Evolutionary conservation across 2,329 filamentous ascomycete species (phyloP), one percentile per base, ranked within the genome.

Genomic region (Rutstroemia sp.): DNA sequence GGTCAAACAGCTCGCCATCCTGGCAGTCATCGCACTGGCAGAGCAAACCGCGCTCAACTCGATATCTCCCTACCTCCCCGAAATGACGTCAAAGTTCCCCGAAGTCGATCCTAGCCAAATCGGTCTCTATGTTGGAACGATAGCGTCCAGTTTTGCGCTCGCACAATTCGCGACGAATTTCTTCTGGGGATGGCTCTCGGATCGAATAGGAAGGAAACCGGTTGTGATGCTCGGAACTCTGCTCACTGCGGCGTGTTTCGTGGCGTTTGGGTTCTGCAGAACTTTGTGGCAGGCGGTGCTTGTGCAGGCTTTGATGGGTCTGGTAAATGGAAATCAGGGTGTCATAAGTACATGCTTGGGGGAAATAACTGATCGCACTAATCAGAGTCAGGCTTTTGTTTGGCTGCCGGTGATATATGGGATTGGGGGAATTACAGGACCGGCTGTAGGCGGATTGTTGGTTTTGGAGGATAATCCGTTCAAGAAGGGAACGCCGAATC

Each of bases 1-100:
- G 0, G 83, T 83, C 62, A 83, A 79, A 63, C 94, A 97, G 75
- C 85, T 99, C 59, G 79, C 85, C 5, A 81, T 97, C 12, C 77
- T 99, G 37, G 92, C 92, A 1, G 75, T 96, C 62, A 88, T 99
- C 59, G 92, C 92, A 6, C 79, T 99, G 21, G 88, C 89, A 54
- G 94, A 99, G 70, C 94, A 99, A 76, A 97, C 92, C 0, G 94
- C 94, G 0, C 80, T 99, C 68, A 99, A 99, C 72, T 96, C 91
- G 21, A 96, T 99, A 67, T 88, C 87, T 10, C 94, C 94, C 1
- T 99, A 99, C 71, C 81, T 99, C 1, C 94, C 94, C 0, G 83
- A 91, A 65, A 97, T 99, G 92, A 86, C 92, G 1, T 82, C 83
- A 21, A 85, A 83, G 1, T 97, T 97, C 69, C 88, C 90, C 1